These are phyloP conservation scores for Claviceps digitariae DNA, from an alignment of 2,329 filamentous ascomycete genomes.

Conservation along the genomic window DNA sequence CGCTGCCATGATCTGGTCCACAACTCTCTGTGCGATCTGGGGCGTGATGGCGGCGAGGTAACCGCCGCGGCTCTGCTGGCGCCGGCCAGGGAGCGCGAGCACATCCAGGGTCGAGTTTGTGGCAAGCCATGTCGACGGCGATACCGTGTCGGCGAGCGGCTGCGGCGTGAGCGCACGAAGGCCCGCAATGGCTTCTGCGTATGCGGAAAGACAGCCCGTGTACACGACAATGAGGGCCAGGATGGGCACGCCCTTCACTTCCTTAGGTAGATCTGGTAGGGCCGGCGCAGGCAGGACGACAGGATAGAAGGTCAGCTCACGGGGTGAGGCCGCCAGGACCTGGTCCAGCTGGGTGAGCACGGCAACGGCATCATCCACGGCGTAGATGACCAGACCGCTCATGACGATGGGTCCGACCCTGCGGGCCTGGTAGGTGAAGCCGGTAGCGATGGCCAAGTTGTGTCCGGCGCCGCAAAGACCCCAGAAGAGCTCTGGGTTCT, in stretches of 20 bases:
- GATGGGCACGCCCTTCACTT: background rate
- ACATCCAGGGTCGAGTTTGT: background rate
- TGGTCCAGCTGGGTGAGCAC: background rate
- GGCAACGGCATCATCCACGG: background rate
- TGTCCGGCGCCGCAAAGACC: slow-evolving; percentile 3
- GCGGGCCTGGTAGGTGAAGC: slow-evolving; percentile 1
- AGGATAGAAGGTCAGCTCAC: background rate
- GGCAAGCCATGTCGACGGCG: background rate
- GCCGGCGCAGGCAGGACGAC: background rate
- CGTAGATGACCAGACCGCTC: background rate
- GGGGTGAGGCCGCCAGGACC: background rate
- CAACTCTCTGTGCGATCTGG: background rate
- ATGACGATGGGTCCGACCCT: background rate
- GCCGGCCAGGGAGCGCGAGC: background rate
- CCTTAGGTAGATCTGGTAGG: background rate
- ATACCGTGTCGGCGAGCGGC: background rate
- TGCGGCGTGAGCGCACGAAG: background rate
- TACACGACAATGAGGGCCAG: background rate
- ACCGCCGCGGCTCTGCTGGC: background rate
- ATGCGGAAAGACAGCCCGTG: background rate
- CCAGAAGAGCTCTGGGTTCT: slow-evolving; percentile 2
- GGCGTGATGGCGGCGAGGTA: background rate
- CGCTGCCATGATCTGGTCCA: background rate
- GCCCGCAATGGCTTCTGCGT: background rate
- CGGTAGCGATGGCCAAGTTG: slow-evolving; percentile 3